phyloP scores from a whole-genome alignment of 805 yeast genomes.

The Saccharomycopsis fibuligera region DNA sequence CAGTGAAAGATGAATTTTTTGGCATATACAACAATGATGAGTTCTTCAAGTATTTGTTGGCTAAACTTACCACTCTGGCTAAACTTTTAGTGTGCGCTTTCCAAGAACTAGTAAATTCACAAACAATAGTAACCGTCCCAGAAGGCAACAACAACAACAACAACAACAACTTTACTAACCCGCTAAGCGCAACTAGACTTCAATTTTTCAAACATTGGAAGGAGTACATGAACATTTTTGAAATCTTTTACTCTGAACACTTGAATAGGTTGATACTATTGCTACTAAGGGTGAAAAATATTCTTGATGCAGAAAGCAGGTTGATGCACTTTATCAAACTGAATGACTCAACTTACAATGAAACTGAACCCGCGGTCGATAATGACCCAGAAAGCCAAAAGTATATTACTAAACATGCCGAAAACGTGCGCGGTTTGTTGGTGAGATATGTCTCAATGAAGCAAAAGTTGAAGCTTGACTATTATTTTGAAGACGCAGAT shows the following conservation, averaged over 20 bases:
- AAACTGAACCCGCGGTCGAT: not conserved
- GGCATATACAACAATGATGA: conserved; percentile 7
- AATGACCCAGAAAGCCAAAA: not conserved
- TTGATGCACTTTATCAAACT: conserved; percentile 2
- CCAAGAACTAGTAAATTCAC: not conserved
- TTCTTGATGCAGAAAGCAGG: not conserved
- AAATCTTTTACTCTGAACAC: conserved; percentile 4
- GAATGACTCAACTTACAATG: not conserved
- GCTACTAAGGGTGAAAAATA: not conserved
- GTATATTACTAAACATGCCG: not conserved
- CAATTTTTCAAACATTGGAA: conserved; percentile 7
- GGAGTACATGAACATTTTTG: not conserved
- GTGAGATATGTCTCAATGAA: not conserved
- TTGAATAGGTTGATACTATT: conserved; percentile 2
- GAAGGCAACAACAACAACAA: no score
- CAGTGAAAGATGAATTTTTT: conserved; percentile 19
- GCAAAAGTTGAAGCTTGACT: not conserved
- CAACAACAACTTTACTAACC: not conserved
- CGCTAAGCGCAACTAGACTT: not conserved
- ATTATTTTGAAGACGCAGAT: no score
- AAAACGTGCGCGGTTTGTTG: not conserved
- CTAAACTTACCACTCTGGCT: not conserved
- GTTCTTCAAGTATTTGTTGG: conserved; percentile 1
- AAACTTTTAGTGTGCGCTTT: no score
- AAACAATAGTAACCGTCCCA: not conserved